Evolutionary conservation across 371 early-diverging fungal species (phyloP), one percentile per base, ranked within the genome.

Genomic region (Nosema muscidifuracis): DNA sequence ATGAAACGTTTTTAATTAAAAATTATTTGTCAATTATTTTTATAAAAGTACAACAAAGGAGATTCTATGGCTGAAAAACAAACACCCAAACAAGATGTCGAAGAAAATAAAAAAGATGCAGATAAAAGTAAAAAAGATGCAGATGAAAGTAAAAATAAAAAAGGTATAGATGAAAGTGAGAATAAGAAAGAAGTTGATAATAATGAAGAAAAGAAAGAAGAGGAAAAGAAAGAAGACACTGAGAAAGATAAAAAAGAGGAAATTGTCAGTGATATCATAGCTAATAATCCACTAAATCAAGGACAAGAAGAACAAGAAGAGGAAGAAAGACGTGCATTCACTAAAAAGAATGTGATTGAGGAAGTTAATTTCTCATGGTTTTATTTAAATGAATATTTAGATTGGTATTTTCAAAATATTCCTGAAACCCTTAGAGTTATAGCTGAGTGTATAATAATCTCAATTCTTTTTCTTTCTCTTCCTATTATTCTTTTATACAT

Each of bases 391-490:
- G 56, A 36, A 53, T 79, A 65, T 65, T 44, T 76, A 30, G 57
- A 74, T 68, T 10, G 26, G 1, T 20, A 73, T 44, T 68, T 33
- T 51, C 20, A 26, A n/a, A 12, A 40, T 47, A 26, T 70, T 18
- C 42, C 44, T 13, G 64, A 60, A 50, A 63, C 55, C 34, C 12
- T 71, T 6, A 55, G 65, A 43, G 6, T 50, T 24, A 0, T 69
- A 0, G 16, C 74, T 40, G 79, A 83, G 51, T 38, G 65, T 13
- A 7, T 66, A n/a, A 22, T 80, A 31, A 74, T 80, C 18, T 30
- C 38, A 26, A 38, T 76, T 42, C 28, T 80, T 2, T 76, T 83
- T 47, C 38, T 80, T 65, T 6, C 57, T 0, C 50, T 67, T 33
- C 75, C 80, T 34, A 22, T 73, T 0, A 10, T 74, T 7, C 42